phyloP scores from a whole-genome alignment of 2,329 filamentous ascomycete genomes.

The Pestalotiopsis sp. region DNA sequence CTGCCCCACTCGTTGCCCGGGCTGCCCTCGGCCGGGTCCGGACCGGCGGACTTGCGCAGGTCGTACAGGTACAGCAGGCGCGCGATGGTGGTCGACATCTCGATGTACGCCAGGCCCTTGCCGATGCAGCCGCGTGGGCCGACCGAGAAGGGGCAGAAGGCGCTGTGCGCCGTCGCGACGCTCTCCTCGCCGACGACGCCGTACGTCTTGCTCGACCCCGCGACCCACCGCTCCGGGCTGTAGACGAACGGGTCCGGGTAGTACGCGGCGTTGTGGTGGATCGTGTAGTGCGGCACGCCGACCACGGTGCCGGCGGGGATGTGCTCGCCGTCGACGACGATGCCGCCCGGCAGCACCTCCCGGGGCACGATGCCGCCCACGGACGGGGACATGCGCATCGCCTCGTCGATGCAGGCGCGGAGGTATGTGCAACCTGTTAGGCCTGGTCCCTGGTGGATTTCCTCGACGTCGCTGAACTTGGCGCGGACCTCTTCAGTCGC shows the following conservation, averaged over 20 bases:
- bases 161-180: slow-evolving; percentile 59
- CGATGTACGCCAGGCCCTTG: slow-evolving; percentile 68
- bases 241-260: slow-evolving; percentile 62
- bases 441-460: slow-evolving; percentile 53
- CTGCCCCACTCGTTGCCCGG: slow-evolving; percentile 53
- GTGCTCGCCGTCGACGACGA: slow-evolving; percentile 52
- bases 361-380: slow-evolving; percentile 63
- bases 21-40: slow-evolving; percentile 55
- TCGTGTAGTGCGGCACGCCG: slow-evolving; percentile 67
- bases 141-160: slow-evolving; percentile 75
- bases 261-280: slow-evolving; percentile 68
- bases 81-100: slow-evolving; percentile 66
- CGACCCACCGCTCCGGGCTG: slow-evolving; percentile 67
- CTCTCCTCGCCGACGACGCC: slow-evolving; percentile 49
- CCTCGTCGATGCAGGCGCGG: slow-evolving; percentile 65
- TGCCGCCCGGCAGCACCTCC: slow-evolving; percentile 58
- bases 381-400: slow-evolving; percentile 63
- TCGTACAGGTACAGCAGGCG: slow-evolving; percentile 64
- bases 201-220: slow-evolving; percentile 42
- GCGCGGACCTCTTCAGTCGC: slow-evolving; percentile 53
- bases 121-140: slow-evolving; percentile 74
- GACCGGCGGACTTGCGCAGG: slow-evolving; percentile 51
- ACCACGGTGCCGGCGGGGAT: slow-evolving; percentile 64
- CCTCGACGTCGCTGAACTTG: slow-evolving; percentile 53
- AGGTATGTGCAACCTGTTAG: slow-evolving; percentile 59